A percentile compares a stretch with the other conserved stretches of the same genome.
phyloP scores from a whole-genome alignment of 192 early-diverging fungal genomes.

The Coemansia furcata region DNA sequence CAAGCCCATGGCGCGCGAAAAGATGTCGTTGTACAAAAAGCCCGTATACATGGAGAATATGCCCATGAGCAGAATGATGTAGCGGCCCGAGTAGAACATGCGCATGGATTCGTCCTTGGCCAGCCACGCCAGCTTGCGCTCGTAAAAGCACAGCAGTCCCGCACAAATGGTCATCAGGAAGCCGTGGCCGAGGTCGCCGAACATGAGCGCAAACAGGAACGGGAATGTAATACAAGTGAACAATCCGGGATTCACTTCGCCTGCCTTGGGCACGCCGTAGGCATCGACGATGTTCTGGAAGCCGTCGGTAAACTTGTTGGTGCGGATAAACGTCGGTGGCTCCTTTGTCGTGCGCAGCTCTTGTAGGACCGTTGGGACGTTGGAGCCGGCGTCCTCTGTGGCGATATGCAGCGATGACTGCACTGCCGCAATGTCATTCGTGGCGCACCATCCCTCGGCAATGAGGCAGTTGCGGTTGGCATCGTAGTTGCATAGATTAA shows the following conservation, averaged over 20 bases:
- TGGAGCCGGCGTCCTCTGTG: slow-evolving; percentile 85
- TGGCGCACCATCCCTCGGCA: slow-evolving; percentile 98
- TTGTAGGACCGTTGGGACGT: slow-evolving; percentile 82
- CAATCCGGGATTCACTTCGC: slow-evolving; percentile 97
- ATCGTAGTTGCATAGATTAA: slow-evolving; percentile 98
- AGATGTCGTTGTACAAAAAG: slow-evolving; percentile 97
- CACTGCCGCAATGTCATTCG: slow-evolving; percentile 76
- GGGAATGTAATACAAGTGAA: slow-evolving; percentile 98
- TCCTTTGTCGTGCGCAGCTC: slow-evolving; percentile 81
- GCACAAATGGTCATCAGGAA: slow-evolving; percentile 78
- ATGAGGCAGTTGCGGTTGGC: slow-evolving; percentile 88
- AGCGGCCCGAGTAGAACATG: slow-evolving; percentile 94
- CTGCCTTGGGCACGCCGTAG: slow-evolving; percentile 93
- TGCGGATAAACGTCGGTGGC: slow-evolving; percentile 92
- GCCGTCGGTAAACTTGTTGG: slow-evolving; percentile 94
- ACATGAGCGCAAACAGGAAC: slow-evolving; percentile 99
- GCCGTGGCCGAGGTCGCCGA: slow-evolving; percentile 98
- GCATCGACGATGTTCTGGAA: slow-evolving; percentile 98
- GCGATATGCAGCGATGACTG: slow-evolving; percentile 82
- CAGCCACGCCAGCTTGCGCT: slow-evolving; percentile 72
- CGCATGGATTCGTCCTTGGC: slow-evolving; percentile 74
- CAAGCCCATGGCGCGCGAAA: slow-evolving; percentile 75
- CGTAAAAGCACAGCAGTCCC: slow-evolving; percentile 72
- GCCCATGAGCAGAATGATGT: slow-evolving; percentile 98
- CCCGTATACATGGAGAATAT: slow-evolving; percentile 97